A percentile compares a stretch with the other conserved stretches of the same genome.
Conservation (phyloP, 495 filamentous ascomycete species). For the Penicillium arizonense region DNA sequence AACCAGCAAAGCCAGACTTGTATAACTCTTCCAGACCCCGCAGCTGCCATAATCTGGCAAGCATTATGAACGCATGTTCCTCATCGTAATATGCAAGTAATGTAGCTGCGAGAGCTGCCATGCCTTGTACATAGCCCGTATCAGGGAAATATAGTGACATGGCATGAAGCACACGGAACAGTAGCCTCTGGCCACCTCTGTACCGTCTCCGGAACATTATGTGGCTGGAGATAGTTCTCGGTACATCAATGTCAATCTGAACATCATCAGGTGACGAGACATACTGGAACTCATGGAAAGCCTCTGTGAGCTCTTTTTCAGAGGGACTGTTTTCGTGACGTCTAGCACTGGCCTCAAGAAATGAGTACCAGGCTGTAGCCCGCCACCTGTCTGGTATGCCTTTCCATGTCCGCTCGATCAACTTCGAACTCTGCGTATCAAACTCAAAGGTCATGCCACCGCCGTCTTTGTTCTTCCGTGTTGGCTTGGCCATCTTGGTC, state of each 20-base stretch:
- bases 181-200: conserved; percentile 81
- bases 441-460: conserved; percentile 91
- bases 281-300: conserved; percentile 67
- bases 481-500: conserved; percentile 88
- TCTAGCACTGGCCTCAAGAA: conserved; percentile 81
- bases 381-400: conserved; percentile 97
- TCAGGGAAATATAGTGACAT: conserved; percentile 89
- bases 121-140: conserved; percentile 95
- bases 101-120: conserved; percentile 92
- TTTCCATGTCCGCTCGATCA: conserved; percentile 94
- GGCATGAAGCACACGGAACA: conserved; percentile 91
- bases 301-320: conserved; percentile 69
- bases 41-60: conserved; percentile 86
- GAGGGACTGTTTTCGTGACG: conserved; percentile 54
- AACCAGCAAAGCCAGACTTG: conserved; percentile 74
- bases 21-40: conserved; percentile 86
- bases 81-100: conserved; percentile 97
- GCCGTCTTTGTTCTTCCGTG: conserved; percentile 53
- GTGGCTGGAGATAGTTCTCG: conserved; percentile 90
- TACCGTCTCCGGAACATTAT: conserved; percentile 97
- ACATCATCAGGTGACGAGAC: conserved; percentile 83
- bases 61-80: conserved; percentile 90
- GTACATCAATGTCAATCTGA: conserved; percentile 97
- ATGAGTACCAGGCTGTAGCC: conserved; percentile 90
- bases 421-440: conserved; percentile 76